phyloP scores from a whole-genome alignment of 371 early-diverging fungal species.

The Zopfochytrium polystomum region DNA sequence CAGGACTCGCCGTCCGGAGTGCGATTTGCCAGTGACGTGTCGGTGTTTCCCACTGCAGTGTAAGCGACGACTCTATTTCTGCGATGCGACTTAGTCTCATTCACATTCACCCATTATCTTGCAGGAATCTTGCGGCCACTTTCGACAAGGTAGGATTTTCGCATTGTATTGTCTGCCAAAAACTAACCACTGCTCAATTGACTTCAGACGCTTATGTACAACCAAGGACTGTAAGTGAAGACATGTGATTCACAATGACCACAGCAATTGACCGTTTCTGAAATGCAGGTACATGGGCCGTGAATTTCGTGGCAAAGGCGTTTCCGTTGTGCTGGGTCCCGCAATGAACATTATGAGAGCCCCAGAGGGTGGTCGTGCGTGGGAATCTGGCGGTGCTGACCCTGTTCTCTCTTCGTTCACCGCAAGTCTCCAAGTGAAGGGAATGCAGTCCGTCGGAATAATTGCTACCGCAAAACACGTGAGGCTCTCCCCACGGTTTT shows the following conservation, averaged over 20 bases:
- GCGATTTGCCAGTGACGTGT: slow-evolving; percentile 40
- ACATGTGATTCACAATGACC: too few relatives aligned
- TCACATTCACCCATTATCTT: too few relatives aligned
- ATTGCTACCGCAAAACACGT: slow-evolving; percentile 54
- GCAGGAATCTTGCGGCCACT: slow-evolving; percentile 57
- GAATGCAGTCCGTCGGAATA: slow-evolving; percentile 35
- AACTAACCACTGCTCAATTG: too few relatives aligned
- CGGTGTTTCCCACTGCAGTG: slow-evolving; percentile 54
- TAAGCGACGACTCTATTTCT: too few relatives aligned
- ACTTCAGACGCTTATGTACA: slow-evolving; percentile 36
- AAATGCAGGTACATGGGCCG: too few relatives aligned
- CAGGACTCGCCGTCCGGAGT: slow-evolving; percentile 59
- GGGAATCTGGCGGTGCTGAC: slow-evolving; percentile 62
- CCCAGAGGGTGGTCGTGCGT: slow-evolving; percentile 58
- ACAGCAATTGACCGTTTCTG: too few relatives aligned
- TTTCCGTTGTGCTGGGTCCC: slow-evolving; percentile 52
- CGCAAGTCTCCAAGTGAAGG: slow-evolving; percentile 25
- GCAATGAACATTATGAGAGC: slow-evolving; percentile 52
- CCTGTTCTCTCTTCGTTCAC: slow-evolving; percentile 45
- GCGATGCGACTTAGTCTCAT: too few relatives aligned
- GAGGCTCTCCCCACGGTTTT: too few relatives aligned
- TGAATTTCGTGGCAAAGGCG: slow-evolving; percentile 53
- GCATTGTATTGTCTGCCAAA: too few relatives aligned
- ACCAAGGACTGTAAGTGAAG: slow-evolving; percentile 48
- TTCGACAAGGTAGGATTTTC: too few relatives aligned